Conservation (phyloP, 306 rosid genomes). For the Vigna unguiculata region DNA sequence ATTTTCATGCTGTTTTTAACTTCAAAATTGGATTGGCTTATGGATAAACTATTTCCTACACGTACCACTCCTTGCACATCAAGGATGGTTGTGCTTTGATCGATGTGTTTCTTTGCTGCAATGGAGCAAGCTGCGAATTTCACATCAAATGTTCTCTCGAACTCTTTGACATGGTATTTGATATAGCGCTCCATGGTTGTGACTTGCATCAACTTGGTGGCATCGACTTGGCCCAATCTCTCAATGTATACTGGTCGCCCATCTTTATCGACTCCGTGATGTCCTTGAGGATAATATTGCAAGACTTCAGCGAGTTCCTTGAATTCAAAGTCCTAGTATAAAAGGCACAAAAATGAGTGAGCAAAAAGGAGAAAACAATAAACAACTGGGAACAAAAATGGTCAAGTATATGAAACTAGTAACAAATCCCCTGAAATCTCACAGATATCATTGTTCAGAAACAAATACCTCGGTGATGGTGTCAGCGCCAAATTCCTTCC, state of each 20-base stretch:
- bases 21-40: constrained; percentile 5
- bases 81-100: constrained; percentile 94
- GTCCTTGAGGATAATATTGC: constrained; percentile 86
- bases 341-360: constrained; percentile 12
- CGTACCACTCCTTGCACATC: constrained; percentile 99
- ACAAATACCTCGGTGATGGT: constrained; percentile 68
- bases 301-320: constrained; percentile 74
- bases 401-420: background rate
- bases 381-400: background rate
- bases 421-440: background rate
- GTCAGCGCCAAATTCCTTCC: constrained; percentile 86
- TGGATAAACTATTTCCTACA: constrained; percentile 1
- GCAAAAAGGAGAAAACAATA: background rate
- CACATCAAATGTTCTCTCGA: constrained; percentile 77
- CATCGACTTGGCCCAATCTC: constrained; percentile 81
- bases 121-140: constrained; percentile 93
- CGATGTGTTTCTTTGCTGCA: constrained; percentile 88
- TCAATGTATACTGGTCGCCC: constrained; percentile 91
- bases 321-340: constrained; percentile 77
- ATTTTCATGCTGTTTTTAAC: background rate
- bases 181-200: constrained; percentile 84
- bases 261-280: constrained; percentile 93
- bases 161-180: constrained; percentile 82
- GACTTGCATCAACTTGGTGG: constrained; percentile 79
- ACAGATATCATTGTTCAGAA: background rate